Base-by-base conservation (phyloP, 306 rosid species). In the Lathyrus oleraceus region DNA sequence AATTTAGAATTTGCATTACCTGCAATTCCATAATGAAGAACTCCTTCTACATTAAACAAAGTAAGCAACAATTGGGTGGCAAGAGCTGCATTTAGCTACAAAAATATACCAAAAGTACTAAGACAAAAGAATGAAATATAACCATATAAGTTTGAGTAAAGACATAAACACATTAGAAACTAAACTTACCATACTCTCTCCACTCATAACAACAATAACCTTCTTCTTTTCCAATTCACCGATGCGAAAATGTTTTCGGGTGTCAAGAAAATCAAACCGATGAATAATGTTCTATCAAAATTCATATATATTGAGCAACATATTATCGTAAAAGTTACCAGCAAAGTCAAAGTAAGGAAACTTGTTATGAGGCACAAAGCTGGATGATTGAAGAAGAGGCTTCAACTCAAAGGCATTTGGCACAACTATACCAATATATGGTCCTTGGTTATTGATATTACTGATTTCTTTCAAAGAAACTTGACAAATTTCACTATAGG, bases 1-100 rank as follows among this genome's bases (percentile, higher is more conserved):
- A 92, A 84, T 13, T 83, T 7, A 14, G 96, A 86, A 73, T 92
- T 73, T 64, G 83, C 87, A 69, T 89, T 89, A 52, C 96, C 97
- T 9, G 96, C 89, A 79, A 87, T 81, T 74, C 97, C 96, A 62
- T 63, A 81, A 72, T 87, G 97, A 6, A 89, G 35, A 61, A 89
- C 80, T 35, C 96, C 92, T 78, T 86, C 61, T 61, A 87, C 80
- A 16, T 66, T 67, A 62, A 92, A 89, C 19, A 87, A 61, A 47
- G 70, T 74, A 8, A 89, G 75, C 80, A 92, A 76, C 78, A 87
- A 72, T 35, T 89, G 83, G 49, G 96, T 87, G 19, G 89, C 71
- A 76, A 81, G 27, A 23, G 83, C 90, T 81, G 95, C 92, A 80
- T 89, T 92, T 17, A 87, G 84, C 97, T 92, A 25, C 38, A 45